Evolutionary conservation across 495 filamentous ascomycete genomes (phyloP).

Genomic region (Penicillium antarcticum): DNA sequence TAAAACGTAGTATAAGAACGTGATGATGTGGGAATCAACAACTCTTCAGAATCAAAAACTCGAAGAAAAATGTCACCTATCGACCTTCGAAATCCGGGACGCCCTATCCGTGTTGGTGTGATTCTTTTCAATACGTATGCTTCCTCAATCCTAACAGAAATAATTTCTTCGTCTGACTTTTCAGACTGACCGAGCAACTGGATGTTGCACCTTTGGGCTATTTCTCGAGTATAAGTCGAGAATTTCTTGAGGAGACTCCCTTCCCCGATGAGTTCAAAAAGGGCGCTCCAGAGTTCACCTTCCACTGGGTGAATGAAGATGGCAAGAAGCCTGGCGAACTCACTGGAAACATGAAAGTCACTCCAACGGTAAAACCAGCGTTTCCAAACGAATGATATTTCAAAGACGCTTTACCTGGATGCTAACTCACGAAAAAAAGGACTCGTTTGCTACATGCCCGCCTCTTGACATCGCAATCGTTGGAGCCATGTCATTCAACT

Average conservation of each 20-base stretch:
- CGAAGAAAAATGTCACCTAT: constrained; percentile 9
- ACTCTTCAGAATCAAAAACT: no score
- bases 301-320: background rate
- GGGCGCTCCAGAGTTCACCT: background rate
- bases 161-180: background rate
- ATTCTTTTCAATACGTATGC: constrained; percentile 2
- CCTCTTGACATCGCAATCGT: background rate
- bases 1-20: no score
- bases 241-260: background rate
- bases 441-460: background rate
- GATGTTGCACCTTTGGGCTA: background rate
- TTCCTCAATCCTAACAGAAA: background rate
- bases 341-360: background rate
- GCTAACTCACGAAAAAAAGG: background rate
- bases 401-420: no score
- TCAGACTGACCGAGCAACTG: background rate
- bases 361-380: no score
- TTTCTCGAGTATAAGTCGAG: background rate
- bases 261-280: background rate
- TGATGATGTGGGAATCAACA: no score
- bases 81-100: constrained; percentile 12
- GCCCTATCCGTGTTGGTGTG: constrained; percentile 6
- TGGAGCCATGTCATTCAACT: background rate
- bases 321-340: background rate
- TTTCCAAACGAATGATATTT: no score